Evolutionary conservation across 495 filamentous ascomycete genomes (phyloP).

Genomic region (Trichocladium antarcticum): DNA sequence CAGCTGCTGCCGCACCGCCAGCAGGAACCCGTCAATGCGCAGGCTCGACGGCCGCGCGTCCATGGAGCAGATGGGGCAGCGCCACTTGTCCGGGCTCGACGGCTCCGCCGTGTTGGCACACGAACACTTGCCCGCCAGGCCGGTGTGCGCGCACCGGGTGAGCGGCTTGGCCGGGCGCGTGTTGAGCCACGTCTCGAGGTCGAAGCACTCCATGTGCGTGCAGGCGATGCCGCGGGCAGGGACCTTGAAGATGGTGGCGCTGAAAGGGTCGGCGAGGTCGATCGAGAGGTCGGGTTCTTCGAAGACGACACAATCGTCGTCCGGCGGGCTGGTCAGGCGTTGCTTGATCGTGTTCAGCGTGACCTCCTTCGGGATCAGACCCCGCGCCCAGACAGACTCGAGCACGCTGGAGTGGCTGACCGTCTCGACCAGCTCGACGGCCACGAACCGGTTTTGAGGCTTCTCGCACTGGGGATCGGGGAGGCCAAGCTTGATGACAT

Average conservation of each 20-base stretch:
- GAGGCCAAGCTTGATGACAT: conserved; percentile 47
- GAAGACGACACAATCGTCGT: conserved; percentile 59
- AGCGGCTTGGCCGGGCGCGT: conserved; percentile 44
- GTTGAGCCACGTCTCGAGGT: conserved; percentile 66
- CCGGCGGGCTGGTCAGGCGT: conserved; percentile 30
- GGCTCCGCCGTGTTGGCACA: conserved; percentile 33
- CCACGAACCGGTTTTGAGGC: conserved; percentile 41
- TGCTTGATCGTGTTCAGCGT: conserved; percentile 41
- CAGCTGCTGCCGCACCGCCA: conserved; percentile 44
- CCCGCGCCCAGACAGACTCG: conserved; percentile 25
- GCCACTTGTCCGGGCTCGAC: conserved; percentile 62
- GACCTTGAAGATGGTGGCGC: conserved; percentile 50
- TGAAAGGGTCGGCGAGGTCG: conserved; percentile 67
- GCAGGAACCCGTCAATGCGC: conserved; percentile 58
- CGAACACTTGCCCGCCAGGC: conserved; percentile 12
- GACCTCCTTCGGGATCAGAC: conserved; percentile 24
- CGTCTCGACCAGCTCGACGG: conserved; percentile 51
- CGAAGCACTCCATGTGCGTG: conserved; percentile 75
- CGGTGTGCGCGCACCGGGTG: conserved; percentile 22
- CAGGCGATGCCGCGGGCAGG: conserved; percentile 54
- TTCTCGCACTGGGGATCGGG: conserved; percentile 32
- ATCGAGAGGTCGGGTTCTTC: conserved; percentile 54
- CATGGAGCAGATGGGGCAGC: conserved; percentile 62
- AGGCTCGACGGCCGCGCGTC: conserved; percentile 65
- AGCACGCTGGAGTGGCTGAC: conserved; percentile 41